Conservation (phyloP, 2,329 filamentous ascomycete species). For the Trichophyton equinum region DNA sequence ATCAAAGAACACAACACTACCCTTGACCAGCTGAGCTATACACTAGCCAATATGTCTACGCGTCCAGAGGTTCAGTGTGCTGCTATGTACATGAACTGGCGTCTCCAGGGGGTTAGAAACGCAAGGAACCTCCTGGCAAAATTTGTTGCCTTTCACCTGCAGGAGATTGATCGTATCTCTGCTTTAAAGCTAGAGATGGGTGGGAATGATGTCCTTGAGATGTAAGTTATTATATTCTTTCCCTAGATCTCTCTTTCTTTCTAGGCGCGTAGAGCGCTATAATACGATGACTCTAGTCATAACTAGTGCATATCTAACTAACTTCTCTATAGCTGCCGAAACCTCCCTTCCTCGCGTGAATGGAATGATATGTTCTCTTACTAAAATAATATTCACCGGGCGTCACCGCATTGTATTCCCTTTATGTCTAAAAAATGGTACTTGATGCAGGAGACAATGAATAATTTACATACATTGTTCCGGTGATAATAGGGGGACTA, state of each 20-base stretch:
- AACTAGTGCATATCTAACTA: background rate
- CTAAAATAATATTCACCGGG: background rate
- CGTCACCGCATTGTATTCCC: too few species aligned
- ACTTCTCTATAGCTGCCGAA: background rate
- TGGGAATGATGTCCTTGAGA: background rate
- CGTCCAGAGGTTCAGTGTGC: slow-evolving; percentile 5
- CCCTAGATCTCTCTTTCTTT: background rate
- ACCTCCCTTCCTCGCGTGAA: slow-evolving; percentile 1
- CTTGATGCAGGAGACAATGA: background rate
- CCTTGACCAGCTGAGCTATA: slow-evolving; percentile 12
- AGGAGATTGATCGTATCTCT: slow-evolving; percentile 18
- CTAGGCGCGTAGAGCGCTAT: background rate
- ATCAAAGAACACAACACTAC: slow-evolving; percentile 13
- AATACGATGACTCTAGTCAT: background rate
- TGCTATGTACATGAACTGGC: slow-evolving; percentile 8
- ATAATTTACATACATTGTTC: background rate
- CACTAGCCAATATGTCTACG: slow-evolving; percentile 3
- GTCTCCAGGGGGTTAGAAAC: slow-evolving; percentile 12
- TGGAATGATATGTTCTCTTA: slow-evolving; percentile 1
- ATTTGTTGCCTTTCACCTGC: slow-evolving; percentile 17
- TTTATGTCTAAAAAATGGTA: background rate
- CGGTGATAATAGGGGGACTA: background rate
- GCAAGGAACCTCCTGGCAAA: slow-evolving; percentile 11
- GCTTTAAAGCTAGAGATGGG: slow-evolving; percentile 4
- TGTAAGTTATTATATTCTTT: slow-evolving; percentile 8